phyloP scores from a whole-genome alignment of 2,329 filamentous ascomycete genomes.

The Coniochaeta sp. region DNA sequence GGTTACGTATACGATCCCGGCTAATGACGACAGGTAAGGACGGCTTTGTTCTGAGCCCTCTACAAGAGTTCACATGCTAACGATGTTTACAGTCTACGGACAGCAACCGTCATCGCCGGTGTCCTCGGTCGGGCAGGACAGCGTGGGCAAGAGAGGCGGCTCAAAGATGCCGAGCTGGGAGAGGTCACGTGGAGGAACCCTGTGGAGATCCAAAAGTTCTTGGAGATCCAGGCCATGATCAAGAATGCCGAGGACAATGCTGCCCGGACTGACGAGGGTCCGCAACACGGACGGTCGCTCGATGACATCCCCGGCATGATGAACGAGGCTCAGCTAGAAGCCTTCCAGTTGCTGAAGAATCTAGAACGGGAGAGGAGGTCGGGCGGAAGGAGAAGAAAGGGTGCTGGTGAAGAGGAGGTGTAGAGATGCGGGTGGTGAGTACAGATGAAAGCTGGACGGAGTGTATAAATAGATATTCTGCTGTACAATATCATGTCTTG shows the following conservation, averaged over 20 bases:
- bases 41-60: neutral
- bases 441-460: neutral
- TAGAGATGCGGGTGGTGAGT: neutral
- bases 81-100: conserved; percentile 56
- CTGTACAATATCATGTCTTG: neutral
- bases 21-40: conserved; percentile 83
- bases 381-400: neutral
- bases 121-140: conserved; percentile 80
- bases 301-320: neutral
- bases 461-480: neutral
- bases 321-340: neutral
- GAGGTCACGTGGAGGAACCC: conserved; percentile 54
- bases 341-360: neutral
- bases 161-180: conserved; percentile 54
- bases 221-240: conserved; percentile 18
- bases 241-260: conserved; percentile 1
- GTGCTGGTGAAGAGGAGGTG: neutral
- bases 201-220: conserved; percentile 28
- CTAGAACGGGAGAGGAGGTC: conserved; percentile 1
- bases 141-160: conserved; percentile 61
- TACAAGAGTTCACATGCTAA: neutral
- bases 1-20: conserved; percentile 94
- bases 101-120: conserved; percentile 73
- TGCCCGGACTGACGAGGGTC: neutral
- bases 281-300: neutral